Evolutionary conservation across 2,329 filamentous ascomycete genomes (phyloP), one percentile per base, ranked within the genome.

Genomic region (Penicillium sp.): DNA sequence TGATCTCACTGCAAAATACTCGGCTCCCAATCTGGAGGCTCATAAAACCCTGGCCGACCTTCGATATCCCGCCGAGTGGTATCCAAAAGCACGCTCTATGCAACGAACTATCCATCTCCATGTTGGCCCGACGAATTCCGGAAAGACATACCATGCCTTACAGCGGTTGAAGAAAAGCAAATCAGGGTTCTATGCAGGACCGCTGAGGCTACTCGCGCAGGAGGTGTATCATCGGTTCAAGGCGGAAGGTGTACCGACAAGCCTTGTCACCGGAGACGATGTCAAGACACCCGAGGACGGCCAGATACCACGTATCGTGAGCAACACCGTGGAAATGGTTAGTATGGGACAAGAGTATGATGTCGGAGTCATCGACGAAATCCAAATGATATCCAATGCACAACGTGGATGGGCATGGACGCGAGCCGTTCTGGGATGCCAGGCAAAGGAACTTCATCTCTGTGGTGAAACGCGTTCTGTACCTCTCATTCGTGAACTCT

Each of bases 301-400:
- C 9, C 78, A 86, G 48, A 74, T 75, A 3, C 64, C 74, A 2
- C 66, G 81, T 56, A 87, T 96, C 67, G 83, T 82, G 53, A 93
- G 91, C 68, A 97, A 94, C 69, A 99, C 94, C 0, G 94, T 99
- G 3, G 94, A 99, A 72, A 99, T 99, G 88, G 81, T 87, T 21
- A 83, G 83, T 6, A 62, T 86, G 18, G 79, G 81, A 45, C 74
- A 74, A 3, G 70, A 72, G 2, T 85, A 90, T 26, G 93, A 97
- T 37, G 92, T 99, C 31, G 93, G 91, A 1, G 93, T 99, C 62
- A 93, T 99, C 59, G 94, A 99, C 69, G 94, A 99, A 77, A 97
- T 99, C 53, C 94, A 99, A 74, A 97, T 99, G 94, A 91, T 99
- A 62, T 87, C 85, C 14, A 87, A 92, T 66, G 58, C 71, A 0